Conservation (phyloP, 306 rosid genomes). For the Castanospermum australe region DNA sequence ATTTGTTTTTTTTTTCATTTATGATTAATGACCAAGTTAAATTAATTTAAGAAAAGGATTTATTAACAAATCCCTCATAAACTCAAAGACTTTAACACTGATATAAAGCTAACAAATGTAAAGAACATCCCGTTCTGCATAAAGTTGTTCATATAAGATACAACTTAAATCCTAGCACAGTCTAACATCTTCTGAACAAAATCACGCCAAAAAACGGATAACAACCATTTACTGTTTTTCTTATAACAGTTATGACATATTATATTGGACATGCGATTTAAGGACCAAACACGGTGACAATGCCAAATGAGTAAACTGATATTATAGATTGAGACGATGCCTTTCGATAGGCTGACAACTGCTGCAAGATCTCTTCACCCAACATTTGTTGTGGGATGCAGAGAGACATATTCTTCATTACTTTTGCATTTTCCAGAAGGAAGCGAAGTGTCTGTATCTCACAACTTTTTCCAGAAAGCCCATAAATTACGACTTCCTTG, state of each 20-base stretch:
- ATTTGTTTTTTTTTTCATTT: too few relatives aligned
- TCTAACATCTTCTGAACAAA: neutral
- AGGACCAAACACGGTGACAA: neutral
- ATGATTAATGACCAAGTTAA: neutral
- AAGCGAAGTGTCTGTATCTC: neutral
- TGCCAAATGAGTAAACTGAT: neutral
- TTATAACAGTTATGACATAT: neutral
- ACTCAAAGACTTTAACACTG: neutral
- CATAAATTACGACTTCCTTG: neutral
- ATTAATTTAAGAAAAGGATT: neutral
- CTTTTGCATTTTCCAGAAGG: neutral
- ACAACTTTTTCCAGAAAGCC: neutral
- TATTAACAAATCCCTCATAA: neutral
- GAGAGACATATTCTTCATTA: neutral
- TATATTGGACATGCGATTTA: neutral
- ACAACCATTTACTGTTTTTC: neutral
- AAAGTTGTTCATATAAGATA: neutral
- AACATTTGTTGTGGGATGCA: too few relatives aligned
- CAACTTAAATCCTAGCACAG: neutral
- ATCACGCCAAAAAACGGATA: neutral
- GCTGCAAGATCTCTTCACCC: neutral
- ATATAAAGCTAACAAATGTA: neutral
- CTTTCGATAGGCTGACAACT: neutral
- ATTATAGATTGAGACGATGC: neutral
- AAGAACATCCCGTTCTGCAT: neutral